These are phyloP conservation scores for Podochytrium sp. DNA, from an alignment of 192 early-diverging fungal genomes.

Conservation along the genomic window DNA sequence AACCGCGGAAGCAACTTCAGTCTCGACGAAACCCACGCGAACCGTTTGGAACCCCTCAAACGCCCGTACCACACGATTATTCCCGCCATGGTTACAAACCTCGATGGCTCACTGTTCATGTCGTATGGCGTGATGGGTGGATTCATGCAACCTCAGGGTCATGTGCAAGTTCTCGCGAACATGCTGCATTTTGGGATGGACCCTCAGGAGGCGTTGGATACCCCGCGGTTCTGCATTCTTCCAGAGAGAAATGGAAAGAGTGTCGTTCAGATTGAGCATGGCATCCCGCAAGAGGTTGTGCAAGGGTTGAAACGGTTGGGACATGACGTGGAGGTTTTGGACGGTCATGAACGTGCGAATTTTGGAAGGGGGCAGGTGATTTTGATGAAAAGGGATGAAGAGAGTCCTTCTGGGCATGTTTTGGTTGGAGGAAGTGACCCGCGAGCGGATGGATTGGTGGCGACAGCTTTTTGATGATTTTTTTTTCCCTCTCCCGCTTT, in stretches of 20 bases:
- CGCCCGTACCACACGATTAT: conserved; percentile 84
- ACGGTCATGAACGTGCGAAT: conserved; percentile 49
- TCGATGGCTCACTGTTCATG: conserved; percentile 38
- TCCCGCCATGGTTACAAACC: conserved; percentile 37
- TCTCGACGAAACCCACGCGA: conserved; percentile 60
- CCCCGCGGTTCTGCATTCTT: conserved; percentile 67
- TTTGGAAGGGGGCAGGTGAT: conserved; percentile 84
- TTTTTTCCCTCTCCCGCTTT: no score
- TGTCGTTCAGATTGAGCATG: conserved; percentile 69
- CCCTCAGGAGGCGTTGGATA: conserved; percentile 72
- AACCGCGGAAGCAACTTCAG: conserved; percentile 71
- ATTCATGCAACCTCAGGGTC: conserved; percentile 85
- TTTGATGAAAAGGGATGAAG: conserved; percentile 23
- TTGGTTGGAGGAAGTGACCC: conserved; percentile 40
- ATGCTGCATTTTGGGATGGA: conserved; percentile 58
- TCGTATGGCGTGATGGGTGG: conserved; percentile 74
- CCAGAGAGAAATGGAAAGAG: conserved; percentile 32
- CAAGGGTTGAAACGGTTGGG: conserved; percentile 57
- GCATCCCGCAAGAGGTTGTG: conserved; percentile 46
- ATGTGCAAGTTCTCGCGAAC: conserved; percentile 77
- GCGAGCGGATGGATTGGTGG: conserved; percentile 31
- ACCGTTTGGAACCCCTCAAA: conserved; percentile 68
- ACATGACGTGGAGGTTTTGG: conserved; percentile 55
- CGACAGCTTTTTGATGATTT: no score
- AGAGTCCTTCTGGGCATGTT: conserved; percentile 23